Conservation (phyloP, 140 eudicot species). For the Stevia rebaudiana region DNA sequence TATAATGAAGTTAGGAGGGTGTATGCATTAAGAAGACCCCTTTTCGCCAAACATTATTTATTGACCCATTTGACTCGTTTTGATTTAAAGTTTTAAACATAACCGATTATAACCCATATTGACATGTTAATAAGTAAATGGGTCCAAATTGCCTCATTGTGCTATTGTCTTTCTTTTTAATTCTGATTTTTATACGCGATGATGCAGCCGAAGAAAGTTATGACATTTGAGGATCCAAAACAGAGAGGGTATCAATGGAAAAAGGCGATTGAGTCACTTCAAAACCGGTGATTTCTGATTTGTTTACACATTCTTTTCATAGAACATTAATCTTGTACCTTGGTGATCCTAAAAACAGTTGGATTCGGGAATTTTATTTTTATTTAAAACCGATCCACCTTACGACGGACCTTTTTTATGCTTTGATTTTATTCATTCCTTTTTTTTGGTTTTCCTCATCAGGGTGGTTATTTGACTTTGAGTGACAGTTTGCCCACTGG, state of each 20-base stretch:
- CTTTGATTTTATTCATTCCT: background rate
- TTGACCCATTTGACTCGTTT: too few species aligned
- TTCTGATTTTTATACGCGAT: background rate
- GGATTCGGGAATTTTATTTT: conserved; percentile 35
- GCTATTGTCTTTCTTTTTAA: background rate
- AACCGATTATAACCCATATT: too few species aligned
- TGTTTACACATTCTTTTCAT: conserved; percentile 41
- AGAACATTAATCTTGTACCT: conserved; percentile 35
- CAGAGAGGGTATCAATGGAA: conserved; percentile 96
- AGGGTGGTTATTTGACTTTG: conserved; percentile 9
- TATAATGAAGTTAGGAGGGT: too few species aligned
- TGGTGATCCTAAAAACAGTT: conserved; percentile 30
- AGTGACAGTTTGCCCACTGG: conserved; percentile 4
- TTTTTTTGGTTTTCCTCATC: background rate
- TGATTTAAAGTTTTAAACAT: too few species aligned
- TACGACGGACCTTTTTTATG: conserved; percentile 4
- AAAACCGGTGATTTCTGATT: conserved; percentile 58
- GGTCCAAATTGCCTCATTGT: background rate
- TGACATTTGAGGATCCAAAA: conserved; percentile 89
- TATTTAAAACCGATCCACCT: conserved; percentile 8
- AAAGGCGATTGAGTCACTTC: conserved; percentile 86
- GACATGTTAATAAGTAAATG: too few species aligned
- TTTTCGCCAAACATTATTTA: too few species aligned
- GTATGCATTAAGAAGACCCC: too few species aligned
- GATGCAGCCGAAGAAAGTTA: conserved; percentile 81